Conservation (phyloP, 768 basidiomycete species). For the Glaciozyma antarctica region DNA sequence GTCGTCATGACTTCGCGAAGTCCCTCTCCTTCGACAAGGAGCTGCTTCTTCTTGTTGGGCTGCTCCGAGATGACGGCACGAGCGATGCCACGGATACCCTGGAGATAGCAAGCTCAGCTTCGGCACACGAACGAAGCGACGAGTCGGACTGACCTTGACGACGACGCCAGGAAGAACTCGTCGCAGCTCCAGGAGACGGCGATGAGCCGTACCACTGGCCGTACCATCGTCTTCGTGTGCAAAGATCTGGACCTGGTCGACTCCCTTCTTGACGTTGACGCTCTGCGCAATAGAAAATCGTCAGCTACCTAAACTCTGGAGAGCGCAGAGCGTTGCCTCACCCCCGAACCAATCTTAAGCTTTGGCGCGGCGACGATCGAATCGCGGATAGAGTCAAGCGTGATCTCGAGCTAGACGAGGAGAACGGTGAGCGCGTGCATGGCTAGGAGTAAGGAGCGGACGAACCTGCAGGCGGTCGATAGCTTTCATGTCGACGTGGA, state of each 20-base stretch:
- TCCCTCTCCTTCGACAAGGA: slow-evolving; percentile 95
- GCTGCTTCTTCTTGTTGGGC: slow-evolving; percentile 78
- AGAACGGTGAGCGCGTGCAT: neutral
- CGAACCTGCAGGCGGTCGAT: slow-evolving; percentile 77
- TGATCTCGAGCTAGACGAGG: slow-evolving; percentile 66
- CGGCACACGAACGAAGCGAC: neutral
- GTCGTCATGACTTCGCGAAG: slow-evolving; percentile 94
- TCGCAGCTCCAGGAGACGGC: slow-evolving; percentile 67
- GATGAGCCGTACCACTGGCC: slow-evolving; percentile 38
- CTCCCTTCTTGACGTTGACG: slow-evolving; percentile 38
- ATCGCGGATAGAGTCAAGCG: slow-evolving; percentile 84
- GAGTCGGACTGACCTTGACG: slow-evolving; percentile 57
- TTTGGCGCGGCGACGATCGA: slow-evolving; percentile 78
- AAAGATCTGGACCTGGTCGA: slow-evolving; percentile 42
- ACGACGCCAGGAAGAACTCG: slow-evolving; percentile 73
- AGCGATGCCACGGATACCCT: slow-evolving; percentile 79
- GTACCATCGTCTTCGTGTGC: slow-evolving; percentile 39
- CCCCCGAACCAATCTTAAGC: slow-evolving; percentile 84
- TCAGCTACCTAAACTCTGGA: neutral
- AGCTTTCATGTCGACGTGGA: slow-evolving; percentile 80
- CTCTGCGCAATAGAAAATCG: slow-evolving; percentile 23
- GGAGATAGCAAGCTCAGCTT: slow-evolving; percentile 3
- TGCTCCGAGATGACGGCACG: slow-evolving; percentile 95
- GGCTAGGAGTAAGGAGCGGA: too few species aligned
- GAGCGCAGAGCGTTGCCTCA: slow-evolving; percentile 34